phyloP scores from a whole-genome alignment of 441 rosid genomes.

The Hura crepitans region DNA sequence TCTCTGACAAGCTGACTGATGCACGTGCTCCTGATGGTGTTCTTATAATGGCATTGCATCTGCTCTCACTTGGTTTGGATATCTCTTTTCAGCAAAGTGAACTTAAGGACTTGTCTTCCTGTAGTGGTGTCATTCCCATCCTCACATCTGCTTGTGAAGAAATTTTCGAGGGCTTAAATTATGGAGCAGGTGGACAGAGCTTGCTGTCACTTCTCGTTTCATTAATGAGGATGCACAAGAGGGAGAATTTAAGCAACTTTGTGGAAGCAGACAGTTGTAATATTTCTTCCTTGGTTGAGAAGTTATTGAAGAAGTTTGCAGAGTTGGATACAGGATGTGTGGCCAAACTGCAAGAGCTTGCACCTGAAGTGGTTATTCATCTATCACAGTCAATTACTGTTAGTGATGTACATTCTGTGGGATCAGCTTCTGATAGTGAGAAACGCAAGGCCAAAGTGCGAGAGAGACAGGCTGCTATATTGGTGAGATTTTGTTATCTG shows the following conservation, averaged over 20 bases:
- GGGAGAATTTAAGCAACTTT: conserved; percentile 42
- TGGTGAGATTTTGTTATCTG: conserved; percentile 50
- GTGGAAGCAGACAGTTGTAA: conserved; percentile 61
- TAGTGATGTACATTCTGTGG: conserved; percentile 32
- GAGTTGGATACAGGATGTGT: conserved; percentile 65
- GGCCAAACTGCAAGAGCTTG: conserved; percentile 62
- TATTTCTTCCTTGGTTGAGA: conserved; percentile 68
- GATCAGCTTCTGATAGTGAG: conserved; percentile 56
- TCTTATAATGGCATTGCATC: conserved; percentile 71
- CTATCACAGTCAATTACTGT: conserved; percentile 30
- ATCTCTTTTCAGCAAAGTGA: conserved; percentile 57
- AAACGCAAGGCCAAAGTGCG: conserved; percentile 88
- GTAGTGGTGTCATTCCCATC: conserved; percentile 43
- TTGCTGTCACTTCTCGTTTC: conserved; percentile 87
- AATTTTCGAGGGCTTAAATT: conserved; percentile 42
- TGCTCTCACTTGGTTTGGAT: conserved; percentile 76
- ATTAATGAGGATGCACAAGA: conserved; percentile 64
- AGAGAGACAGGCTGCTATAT: conserved; percentile 86
- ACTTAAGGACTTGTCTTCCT: conserved; percentile 28
- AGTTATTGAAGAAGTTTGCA: conserved; percentile 66
- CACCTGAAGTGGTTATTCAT: conserved; percentile 69
- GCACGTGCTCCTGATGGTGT: conserved; percentile 80
- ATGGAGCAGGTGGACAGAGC: conserved; percentile 55
- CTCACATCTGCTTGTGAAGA: conserved; percentile 65
- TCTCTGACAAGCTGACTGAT: conserved; percentile 49